phyloP scores from a whole-genome alignment of 1,139 yeast species.

The Pichia sp. region DNA sequence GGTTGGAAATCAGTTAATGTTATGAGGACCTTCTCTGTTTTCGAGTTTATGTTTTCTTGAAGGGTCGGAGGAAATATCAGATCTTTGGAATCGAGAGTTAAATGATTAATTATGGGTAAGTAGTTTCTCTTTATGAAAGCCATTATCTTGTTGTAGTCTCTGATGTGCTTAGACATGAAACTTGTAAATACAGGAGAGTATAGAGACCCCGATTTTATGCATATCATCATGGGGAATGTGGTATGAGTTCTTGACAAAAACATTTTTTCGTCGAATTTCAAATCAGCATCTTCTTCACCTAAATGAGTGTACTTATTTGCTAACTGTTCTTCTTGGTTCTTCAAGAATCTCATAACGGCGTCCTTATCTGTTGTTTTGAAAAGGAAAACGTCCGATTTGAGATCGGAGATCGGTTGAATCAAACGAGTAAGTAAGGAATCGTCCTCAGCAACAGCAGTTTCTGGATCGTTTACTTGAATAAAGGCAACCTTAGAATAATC shows the following conservation, averaged over 20 bases:
- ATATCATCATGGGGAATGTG: constrained; percentile 55
- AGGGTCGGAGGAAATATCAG: constrained; percentile 37
- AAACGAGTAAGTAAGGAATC: constrained; percentile 55
- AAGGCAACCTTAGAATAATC: constrained; percentile 46
- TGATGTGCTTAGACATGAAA: constrained; percentile 59
- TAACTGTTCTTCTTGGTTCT: constrained; percentile 42
- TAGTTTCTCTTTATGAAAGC: constrained; percentile 46
- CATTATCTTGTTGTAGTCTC: constrained; percentile 46
- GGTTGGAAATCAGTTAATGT: constrained; percentile 49
- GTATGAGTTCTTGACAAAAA: constrained; percentile 51
- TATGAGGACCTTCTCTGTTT: constrained; percentile 47
- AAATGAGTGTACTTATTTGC: constrained; percentile 37
- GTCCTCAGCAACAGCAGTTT: constrained; percentile 55
- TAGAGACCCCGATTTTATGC: constrained; percentile 55
- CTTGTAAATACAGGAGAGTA: constrained; percentile 53
- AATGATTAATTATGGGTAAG: constrained; percentile 49
- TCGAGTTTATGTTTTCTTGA: constrained; percentile 18
- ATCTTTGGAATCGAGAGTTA: constrained; percentile 40
- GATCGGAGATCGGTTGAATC: constrained; percentile 52
- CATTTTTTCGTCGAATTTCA: constrained; percentile 40
- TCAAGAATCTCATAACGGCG: constrained; percentile 39
- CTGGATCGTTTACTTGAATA: constrained; percentile 52
- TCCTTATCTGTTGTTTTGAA: constrained; percentile 46
- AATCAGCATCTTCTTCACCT: constrained; percentile 10
- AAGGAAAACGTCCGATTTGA: constrained; percentile 52